phyloP scores from a whole-genome alignment of 106 monocot genomes.

The Dactylorhiza incarnata region DNA sequence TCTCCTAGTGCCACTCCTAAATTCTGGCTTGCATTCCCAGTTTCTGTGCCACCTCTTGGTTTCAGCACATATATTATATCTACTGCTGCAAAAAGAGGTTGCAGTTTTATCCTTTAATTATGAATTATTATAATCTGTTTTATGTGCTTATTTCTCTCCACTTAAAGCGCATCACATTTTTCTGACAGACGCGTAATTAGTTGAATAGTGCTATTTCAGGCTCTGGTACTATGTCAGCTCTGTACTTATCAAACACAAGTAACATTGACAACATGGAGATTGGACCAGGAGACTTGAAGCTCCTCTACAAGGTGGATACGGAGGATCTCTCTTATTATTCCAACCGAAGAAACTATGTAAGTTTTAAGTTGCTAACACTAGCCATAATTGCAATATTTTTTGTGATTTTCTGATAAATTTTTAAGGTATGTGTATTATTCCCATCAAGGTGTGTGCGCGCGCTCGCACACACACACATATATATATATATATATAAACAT shows the following conservation, averaged over 20 bases:
- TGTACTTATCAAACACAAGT: conserved; percentile 22
- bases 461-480: too few relatives aligned
- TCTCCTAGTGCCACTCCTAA: conserved; percentile 38
- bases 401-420: too few relatives aligned
- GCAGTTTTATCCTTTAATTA: not conserved
- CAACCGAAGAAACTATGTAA: conserved; percentile 57
- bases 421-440: too few relatives aligned
- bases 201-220: conserved; percentile 18
- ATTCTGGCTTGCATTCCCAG: conserved; percentile 90
- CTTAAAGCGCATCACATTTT: not conserved
- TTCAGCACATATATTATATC: conserved; percentile 82
- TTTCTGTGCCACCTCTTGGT: conserved; percentile 88
- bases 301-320: conserved; percentile 38
- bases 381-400: too few relatives aligned
- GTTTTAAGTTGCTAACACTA: not conserved
- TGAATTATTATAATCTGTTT: not conserved
- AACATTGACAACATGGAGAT: conserved; percentile 25
- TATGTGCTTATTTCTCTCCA: not conserved
- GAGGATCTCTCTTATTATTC: conserved; percentile 50
- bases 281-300: conserved; percentile 76
- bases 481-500: too few relatives aligned
- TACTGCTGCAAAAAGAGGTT: conserved; percentile 43
- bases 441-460: too few relatives aligned
- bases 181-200: not conserved
- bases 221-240: conserved; percentile 29